Percentiles rank a stretch among this genome's conserved stretches.
Conservation (phyloP, 371 early-diverging fungal species). For the Quaeritorhiza haematococci region DNA sequence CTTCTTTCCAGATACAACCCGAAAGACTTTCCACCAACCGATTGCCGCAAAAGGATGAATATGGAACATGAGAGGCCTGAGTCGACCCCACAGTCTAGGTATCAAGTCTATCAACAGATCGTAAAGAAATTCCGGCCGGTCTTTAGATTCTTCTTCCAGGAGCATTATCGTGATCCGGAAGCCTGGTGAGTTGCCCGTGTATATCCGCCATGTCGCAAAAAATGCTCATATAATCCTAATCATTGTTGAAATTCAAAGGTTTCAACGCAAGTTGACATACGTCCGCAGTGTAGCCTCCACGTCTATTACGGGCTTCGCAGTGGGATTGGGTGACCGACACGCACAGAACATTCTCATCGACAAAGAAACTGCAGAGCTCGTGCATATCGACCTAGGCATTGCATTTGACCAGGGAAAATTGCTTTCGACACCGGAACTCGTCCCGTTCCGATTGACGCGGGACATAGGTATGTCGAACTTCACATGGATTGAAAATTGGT, state of each 20-base stretch:
- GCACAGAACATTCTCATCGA: slow-evolving; percentile 95
- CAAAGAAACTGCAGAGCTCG: slow-evolving; percentile 73
- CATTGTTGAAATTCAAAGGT: slow-evolving; percentile 59
- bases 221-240: slow-evolving; percentile 18
- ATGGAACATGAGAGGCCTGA: slow-evolving; percentile 27
- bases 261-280: slow-evolving; percentile 65
- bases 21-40: slow-evolving; percentile 40
- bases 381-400: slow-evolving; percentile 98
- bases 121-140: slow-evolving; percentile 27
- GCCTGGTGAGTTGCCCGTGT: slow-evolving; percentile 23
- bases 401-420: slow-evolving; percentile 93
- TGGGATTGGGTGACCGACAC: slow-evolving; percentile 98
- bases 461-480: slow-evolving; percentile 60
- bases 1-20: slow-evolving; percentile 15
- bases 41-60: slow-evolving; percentile 50
- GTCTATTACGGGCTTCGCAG: slow-evolving; percentile 90
- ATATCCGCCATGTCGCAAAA: slow-evolving; percentile 47
- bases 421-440: slow-evolving; percentile 91
- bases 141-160: slow-evolving; percentile 35
- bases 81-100: slow-evolving; percentile 22
- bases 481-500: background rate
- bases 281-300: slow-evolving; percentile 87
- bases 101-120: slow-evolving; percentile 27
- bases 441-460: slow-evolving; percentile 94
- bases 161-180: slow-evolving; percentile 25